These are phyloP conservation scores for Cyclanthera cordifolia DNA, from an alignment of 306 rosid genomes.

Conservation along the genomic window DNA sequence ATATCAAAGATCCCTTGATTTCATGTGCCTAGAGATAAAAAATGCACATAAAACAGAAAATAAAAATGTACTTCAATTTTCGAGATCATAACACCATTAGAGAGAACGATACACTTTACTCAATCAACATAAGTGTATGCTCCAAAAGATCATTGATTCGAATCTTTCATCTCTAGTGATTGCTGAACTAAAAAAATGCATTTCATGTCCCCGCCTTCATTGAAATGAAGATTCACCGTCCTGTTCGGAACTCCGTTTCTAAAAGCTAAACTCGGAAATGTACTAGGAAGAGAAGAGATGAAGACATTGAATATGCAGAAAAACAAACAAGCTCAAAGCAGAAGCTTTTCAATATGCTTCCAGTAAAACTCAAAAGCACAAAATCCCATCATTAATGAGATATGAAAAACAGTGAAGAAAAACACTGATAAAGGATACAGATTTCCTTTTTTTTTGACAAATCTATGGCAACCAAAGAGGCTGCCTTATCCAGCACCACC, in stretches of 20 bases:
- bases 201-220: background rate
- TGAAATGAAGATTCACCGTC: background rate
- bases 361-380: constrained; percentile 5
- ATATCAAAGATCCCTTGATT: background rate
- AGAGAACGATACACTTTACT: no score
- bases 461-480: constrained; percentile 5
- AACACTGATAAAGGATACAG: constrained; percentile 13
- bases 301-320: background rate
- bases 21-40: background rate
- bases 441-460: background rate
- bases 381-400: constrained; percentile 14
- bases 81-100: background rate
- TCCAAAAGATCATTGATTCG: no score
- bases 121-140: no score
- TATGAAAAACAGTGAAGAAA: constrained; percentile 13
- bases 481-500: constrained; percentile 14
- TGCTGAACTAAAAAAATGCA: background rate
- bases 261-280: background rate
- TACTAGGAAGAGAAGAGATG: background rate
- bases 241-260: background rate
- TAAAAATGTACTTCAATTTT: background rate
- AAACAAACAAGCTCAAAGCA: constrained; percentile 9
- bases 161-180: no score
- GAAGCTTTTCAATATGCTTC: constrained; percentile 6
- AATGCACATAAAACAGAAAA: no score